Base-by-base conservation (phyloP, 1,284 basidiomycete species). In the Fomitopsis schrenkii region DNA sequence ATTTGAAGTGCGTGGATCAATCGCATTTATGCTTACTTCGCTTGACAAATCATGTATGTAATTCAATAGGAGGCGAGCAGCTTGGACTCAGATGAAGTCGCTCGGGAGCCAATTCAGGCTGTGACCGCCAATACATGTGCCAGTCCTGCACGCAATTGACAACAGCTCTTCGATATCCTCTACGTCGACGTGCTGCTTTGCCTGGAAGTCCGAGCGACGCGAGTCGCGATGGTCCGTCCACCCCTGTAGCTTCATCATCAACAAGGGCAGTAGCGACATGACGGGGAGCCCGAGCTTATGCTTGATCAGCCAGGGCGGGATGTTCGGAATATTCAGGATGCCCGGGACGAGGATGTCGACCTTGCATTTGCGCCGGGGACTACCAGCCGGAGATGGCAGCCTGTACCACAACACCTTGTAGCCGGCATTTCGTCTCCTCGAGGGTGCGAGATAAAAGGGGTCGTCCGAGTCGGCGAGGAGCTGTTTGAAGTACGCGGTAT, bases 281-380 rank as follows among this genome's bases (percentile, higher is more conserved):
- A 74, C 68, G 10, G 74, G 75, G 3, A 73, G 61, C 1, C 55
- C 61, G 28, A 52, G 15, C 33, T 55, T 66, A 28, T 33, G 28
- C 48, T 57, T 54, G 38, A 76, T 65, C 8, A 57, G 52, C 1
- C 38, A 19, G 8, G 38, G 14, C 6, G 71, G 68, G 45, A 77
- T 59, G 36, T 48, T 17, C 1, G 76, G 75, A 46, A 77, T 73
- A 60, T 73, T 66, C 41, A 76, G 60, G 10, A 63, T 57, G 1
- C 72, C 72, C 6, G 75, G 73, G 19, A 72, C 52, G 40, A 77
- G 69, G 46, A 77, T 60, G 60, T 77, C 75, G 38, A 77, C 72
- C 62, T 57, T 46, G 54, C 57, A 63, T 58, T 10, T 50, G 6
- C 59, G 59, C 33, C 28, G 12, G 6, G 56, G 10, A 36, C 59